Conservation (phyloP, 1,284 basidiomycete genomes). For the Trametes pubescens region DNA sequence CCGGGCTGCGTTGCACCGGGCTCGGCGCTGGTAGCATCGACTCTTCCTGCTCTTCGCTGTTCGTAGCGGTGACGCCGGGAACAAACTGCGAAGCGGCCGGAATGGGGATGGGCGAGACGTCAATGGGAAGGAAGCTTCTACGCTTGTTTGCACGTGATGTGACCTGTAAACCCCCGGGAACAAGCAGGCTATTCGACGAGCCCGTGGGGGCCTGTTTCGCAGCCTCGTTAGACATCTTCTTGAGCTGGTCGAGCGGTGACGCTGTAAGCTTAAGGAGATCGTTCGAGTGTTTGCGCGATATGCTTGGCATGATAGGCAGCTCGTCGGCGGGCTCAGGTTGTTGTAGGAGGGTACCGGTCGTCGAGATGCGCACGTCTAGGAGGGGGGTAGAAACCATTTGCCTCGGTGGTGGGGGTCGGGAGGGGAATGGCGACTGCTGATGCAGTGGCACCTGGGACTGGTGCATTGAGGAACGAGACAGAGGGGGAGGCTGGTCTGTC, state of each 20-base stretch:
- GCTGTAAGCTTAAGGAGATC: conserved; percentile 40
- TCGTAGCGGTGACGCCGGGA: conserved; percentile 56
- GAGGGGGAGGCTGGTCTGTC: conserved; percentile 55
- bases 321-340: conserved; percentile 25
- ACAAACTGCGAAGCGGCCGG: conserved; percentile 73
- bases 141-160: conserved; percentile 69
- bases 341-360: conserved; percentile 60
- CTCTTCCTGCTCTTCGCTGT: conserved; percentile 49
- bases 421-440: conserved; percentile 22
- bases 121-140: conserved; percentile 87
- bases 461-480: conserved; percentile 44
- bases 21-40: conserved; percentile 14
- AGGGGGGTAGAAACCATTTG: conserved; percentile 16
- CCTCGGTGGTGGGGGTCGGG: conserved; percentile 23
- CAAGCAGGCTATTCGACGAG: conserved; percentile 53
- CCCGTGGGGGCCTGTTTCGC: conserved; percentile 34
- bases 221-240: conserved; percentile 39
- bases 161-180: conserved; percentile 44
- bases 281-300: conserved; percentile 39
- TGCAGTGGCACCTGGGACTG: conserved; percentile 29
- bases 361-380: conserved; percentile 76
- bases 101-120: conserved; percentile 63
- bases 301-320: conserved; percentile 45
- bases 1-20: conserved; percentile 53
- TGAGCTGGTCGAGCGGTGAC: conserved; percentile 42